Conservation (phyloP, 257 asterid species). For the Solanum etuberosum region DNA sequence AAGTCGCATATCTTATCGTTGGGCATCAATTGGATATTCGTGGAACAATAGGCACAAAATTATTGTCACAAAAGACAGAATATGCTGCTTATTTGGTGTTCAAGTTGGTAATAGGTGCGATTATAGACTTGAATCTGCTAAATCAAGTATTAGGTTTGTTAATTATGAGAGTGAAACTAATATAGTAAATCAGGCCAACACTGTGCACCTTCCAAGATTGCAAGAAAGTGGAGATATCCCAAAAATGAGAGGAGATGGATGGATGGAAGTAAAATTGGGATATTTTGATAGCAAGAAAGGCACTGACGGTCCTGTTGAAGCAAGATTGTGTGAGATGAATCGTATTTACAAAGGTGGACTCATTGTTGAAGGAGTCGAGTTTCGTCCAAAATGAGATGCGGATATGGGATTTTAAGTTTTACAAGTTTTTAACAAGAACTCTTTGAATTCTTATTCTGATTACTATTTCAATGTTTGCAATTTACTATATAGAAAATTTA, state of each 20-base stretch:
- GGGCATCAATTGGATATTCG: background rate
- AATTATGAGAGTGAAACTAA: background rate
- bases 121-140: constrained; percentile 32
- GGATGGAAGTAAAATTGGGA: constrained; percentile 48
- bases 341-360: too few species aligned
- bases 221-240: background rate
- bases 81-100: constrained; percentile 51
- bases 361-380: too few species aligned
- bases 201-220: background rate
- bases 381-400: too few species aligned
- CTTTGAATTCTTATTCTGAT: too few species aligned
- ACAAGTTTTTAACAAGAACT: too few species aligned
- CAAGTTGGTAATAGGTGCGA: constrained; percentile 3
- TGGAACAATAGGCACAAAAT: constrained; percentile 24
- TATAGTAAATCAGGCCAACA: background rate
- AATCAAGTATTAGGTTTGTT: background rate
- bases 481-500: too few species aligned
- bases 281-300: background rate
- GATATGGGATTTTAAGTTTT: too few species aligned
- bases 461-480: too few species aligned
- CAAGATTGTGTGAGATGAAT: background rate
- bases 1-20: background rate
- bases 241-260: constrained; percentile 30
- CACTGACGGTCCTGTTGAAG: background rate
- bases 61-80: constrained; percentile 23